These are phyloP conservation scores for Ophiocordyceps polyrhachis-furcata DNA, from an alignment of 2,329 filamentous ascomycete genomes.

Conservation along the genomic window DNA sequence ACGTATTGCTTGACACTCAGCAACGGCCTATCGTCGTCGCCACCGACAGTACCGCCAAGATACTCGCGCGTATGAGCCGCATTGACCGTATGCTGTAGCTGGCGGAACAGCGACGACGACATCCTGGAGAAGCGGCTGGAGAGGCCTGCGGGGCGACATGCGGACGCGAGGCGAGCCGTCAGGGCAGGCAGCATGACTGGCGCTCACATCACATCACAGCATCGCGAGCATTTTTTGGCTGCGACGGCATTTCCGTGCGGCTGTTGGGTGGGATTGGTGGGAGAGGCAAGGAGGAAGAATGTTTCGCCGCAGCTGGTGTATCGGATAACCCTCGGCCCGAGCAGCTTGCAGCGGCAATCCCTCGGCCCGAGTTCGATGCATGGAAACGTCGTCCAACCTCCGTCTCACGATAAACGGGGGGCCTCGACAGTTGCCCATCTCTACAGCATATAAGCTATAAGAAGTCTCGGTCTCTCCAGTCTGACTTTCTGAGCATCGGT, in stretches of 20 bases:
- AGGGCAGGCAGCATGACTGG: background rate
- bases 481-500: too few species aligned
- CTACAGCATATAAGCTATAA: too few species aligned
- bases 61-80: slow-evolving; percentile 64
- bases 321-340: background rate
- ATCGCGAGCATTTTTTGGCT: background rate
- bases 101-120: background rate
- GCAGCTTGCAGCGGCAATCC: background rate
- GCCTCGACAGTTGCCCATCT: too few species aligned
- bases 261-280: too few species aligned
- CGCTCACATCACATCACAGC: background rate
- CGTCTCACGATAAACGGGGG: too few species aligned
- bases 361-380: background rate
- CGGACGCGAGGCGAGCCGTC: background rate
- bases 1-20: slow-evolving; percentile 79
- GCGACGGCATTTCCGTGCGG: background rate
- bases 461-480: too few species aligned
- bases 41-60: slow-evolving; percentile 48
- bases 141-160: background rate
- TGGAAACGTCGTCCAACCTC: background rate
- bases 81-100: background rate
- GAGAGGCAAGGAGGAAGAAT: background rate
- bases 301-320: background rate
- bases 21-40: slow-evolving; percentile 56
- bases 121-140: background rate